Evolutionary conservation across 2,329 filamentous ascomycete species (phyloP).

Genomic region (Fusarium luffae): DNA sequence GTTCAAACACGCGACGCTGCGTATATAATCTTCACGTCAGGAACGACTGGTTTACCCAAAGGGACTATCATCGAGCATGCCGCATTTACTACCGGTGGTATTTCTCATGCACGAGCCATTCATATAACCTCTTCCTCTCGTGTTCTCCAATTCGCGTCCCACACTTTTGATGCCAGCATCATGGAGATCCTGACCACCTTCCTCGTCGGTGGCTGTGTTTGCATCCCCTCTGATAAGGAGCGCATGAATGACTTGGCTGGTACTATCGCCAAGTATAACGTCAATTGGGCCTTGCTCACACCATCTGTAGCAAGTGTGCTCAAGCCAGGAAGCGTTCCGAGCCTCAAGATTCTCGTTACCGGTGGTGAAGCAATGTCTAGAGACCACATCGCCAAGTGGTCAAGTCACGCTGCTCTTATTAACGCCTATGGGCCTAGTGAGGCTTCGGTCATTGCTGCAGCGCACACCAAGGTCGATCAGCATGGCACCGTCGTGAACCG

Average conservation of each 20-base stretch:
- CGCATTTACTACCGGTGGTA: slow-evolving; percentile 16
- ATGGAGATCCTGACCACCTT: slow-evolving; percentile 40
- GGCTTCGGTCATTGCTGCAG: slow-evolving; percentile 8
- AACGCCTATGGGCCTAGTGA: slow-evolving; percentile 37
- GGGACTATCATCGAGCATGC: slow-evolving; percentile 35
- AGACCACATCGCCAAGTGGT: slow-evolving; percentile 28
- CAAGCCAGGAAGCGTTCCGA: slow-evolving; percentile 17
- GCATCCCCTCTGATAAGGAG: slow-evolving; percentile 27
- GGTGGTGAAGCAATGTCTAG: slow-evolving; percentile 29
- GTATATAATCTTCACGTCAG: slow-evolving; percentile 39
- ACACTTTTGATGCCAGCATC: slow-evolving; percentile 35
- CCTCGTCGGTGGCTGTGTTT: slow-evolving; percentile 33
- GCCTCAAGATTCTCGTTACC: slow-evolving; percentile 13
- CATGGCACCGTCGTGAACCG: background rate
- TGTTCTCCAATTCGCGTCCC: slow-evolving; percentile 30
- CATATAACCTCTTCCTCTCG: slow-evolving; percentile 21
- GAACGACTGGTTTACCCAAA: slow-evolving; percentile 37
- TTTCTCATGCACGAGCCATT: slow-evolving; percentile 32
- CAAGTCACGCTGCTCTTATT: slow-evolving; percentile 15
- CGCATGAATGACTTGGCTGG: slow-evolving; percentile 31
- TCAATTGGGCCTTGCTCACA: slow-evolving; percentile 35
- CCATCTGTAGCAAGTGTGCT: slow-evolving; percentile 31
- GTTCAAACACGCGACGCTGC: slow-evolving; percentile 12
- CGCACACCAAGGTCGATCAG: slow-evolving; percentile 10
- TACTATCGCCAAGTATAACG: slow-evolving; percentile 10